Base-by-base conservation (phyloP, 2,329 filamentous ascomycete genomes). In the Stagonosporopsis vannaccii region DNA sequence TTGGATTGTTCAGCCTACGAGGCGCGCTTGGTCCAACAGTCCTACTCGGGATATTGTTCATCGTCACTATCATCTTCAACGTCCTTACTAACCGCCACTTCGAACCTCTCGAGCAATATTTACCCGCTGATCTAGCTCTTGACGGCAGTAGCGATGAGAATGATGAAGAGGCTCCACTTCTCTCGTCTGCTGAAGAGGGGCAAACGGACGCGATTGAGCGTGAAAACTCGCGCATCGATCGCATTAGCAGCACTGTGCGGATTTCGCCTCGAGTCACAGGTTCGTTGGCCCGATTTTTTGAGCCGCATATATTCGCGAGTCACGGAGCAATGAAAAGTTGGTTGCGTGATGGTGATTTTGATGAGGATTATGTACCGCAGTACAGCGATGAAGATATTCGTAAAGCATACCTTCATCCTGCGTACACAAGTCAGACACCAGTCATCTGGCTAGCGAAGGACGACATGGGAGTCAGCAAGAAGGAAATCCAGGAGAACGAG, bases 1-100 rank as follows among this genome's bases (percentile, higher is more conserved):
- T 97, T 62, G 93, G 92, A 45, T 82, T 97, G 2, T 93, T 97
- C 66, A 89, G 73, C 37, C 51, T 73, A 12, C 68, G 65, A 39
- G 50, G 65, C 35, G 75, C 74, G 1, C 72, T 66, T 4, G 74
- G 75, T 3, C 74, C 75, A 6, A 58, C 63, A 6, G 58, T 76
- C 20, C 67, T 77, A 52, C 62, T 72, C 2, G 63, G 57, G 4
- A 13, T 73, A 4, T 59, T 77, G n/a, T 60, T 77, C 56, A 47
- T 73, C 32, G 51, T 59, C 4, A 76, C 74, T 1, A 52, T 73
- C 17, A 43, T 72, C 25, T 76, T 75, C 61, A 73, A 74, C 50
- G 60, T 60, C n/a, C 61, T 62, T 3, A 73, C 69, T 20, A 75
- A 77, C 56, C 63, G 63, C 15, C 71, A 75, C 50, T 66, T 77